phyloP scores from a whole-genome alignment of 805 yeast species.

The Saturnispora quitensis region DNA sequence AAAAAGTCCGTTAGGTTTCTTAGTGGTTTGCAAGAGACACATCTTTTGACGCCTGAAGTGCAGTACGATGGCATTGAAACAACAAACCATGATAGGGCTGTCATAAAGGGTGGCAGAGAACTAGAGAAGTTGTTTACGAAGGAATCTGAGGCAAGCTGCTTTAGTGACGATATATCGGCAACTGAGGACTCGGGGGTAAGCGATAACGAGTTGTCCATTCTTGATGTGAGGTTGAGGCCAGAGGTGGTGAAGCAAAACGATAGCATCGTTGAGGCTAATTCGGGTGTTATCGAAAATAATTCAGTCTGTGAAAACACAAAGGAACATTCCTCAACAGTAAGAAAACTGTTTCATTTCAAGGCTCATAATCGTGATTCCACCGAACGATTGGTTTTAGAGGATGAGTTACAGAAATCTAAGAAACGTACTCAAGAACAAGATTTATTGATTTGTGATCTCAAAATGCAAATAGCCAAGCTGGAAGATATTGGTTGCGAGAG shows the following conservation, averaged over 20 bases:
- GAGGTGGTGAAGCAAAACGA: not conserved
- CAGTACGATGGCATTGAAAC: not conserved
- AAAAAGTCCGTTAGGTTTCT: slow-evolving; percentile 8
- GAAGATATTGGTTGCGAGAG: not conserved
- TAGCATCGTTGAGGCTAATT: not conserved
- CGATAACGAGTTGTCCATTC: not conserved
- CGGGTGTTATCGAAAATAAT: not conserved
- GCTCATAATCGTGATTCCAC: not conserved
- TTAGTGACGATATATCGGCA: not conserved
- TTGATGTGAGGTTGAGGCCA: not conserved
- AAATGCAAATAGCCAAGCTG: not conserved
- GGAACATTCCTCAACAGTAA: not conserved
- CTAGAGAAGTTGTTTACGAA: not conserved
- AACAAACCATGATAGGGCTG: not conserved
- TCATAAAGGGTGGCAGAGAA: not conserved
- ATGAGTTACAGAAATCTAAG: not conserved
- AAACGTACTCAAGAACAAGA: not conserved
- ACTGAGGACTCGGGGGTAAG: not conserved
- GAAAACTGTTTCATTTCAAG: not conserved
- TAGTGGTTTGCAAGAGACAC: not conserved
- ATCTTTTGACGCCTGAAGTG: not conserved
- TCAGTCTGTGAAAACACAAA: not conserved
- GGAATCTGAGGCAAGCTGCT: not conserved
- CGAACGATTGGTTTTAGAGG: not conserved
- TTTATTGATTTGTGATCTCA: not conserved